Evolutionary conservation across 352 stramenopile genomes (phyloP).

Genomic region (Phytophthora pistaciae): DNA sequence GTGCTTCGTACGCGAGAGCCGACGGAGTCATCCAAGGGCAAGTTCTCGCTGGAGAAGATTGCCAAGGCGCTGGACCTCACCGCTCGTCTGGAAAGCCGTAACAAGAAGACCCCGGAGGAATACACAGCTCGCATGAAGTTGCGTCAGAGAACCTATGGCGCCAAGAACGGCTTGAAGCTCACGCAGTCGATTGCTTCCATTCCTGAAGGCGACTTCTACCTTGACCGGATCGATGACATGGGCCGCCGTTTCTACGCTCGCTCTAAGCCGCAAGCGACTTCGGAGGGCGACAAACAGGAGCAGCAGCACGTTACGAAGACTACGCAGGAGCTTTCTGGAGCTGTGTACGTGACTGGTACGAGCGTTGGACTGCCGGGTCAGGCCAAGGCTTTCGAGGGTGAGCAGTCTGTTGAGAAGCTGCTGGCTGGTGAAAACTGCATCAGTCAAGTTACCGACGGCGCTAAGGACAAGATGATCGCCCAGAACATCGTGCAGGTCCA

Average conservation of each 20-base stretch:
- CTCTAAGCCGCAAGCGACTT: slow-evolving; percentile 10
- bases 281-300: slow-evolving; percentile 17
- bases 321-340: slow-evolving; percentile 59
- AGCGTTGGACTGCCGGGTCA: slow-evolving; percentile 91
- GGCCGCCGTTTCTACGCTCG: slow-evolving; percentile 90
- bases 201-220: slow-evolving; percentile 90
- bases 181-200: slow-evolving; percentile 73
- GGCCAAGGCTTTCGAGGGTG: slow-evolving; percentile 68
- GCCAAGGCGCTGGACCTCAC: slow-evolving; percentile 83
- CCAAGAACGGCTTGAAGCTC: slow-evolving; percentile 61
- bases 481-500: slow-evolving; percentile 94
- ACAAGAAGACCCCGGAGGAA: slow-evolving; percentile 89
- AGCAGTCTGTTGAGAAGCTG: slow-evolving; percentile 88
- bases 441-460: slow-evolving; percentile 62
- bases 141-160: slow-evolving; percentile 84
- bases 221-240: slow-evolving; percentile 92
- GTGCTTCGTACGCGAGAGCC: slow-evolving; percentile 25
- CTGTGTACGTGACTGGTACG: slow-evolving; percentile 92
- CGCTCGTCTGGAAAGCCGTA: slow-evolving; percentile 81
- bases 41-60: slow-evolving; percentile 94
- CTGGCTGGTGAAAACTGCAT: slow-evolving; percentile 94
- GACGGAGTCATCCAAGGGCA: slow-evolving; percentile 28
- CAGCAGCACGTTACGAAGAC: slow-evolving; percentile 40
- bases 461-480: slow-evolving; percentile 90
- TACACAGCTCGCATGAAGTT: slow-evolving; percentile 93